Percentiles rank a stretch among this genome's conserved stretches.
phyloP scores from a whole-genome alignment of 352 stramenopile genomes.

The Phytophthora hybrid region DNA sequence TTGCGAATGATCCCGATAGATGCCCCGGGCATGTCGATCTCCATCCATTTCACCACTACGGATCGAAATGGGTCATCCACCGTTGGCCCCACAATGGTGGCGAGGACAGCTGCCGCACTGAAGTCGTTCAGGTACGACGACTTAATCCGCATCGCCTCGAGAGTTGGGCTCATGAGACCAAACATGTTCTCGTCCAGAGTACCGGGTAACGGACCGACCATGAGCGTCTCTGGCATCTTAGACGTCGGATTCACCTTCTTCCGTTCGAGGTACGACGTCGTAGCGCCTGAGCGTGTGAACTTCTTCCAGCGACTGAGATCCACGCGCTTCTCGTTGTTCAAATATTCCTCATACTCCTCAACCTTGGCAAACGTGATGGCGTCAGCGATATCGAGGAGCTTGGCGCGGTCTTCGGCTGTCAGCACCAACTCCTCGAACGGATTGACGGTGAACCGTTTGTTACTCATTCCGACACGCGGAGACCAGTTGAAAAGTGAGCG shows the following conservation, averaged over 20 bases:
- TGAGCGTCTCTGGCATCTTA: background rate
- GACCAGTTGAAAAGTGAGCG: background rate
- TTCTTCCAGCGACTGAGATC: background rate
- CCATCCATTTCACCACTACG: background rate
- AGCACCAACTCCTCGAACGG: background rate
- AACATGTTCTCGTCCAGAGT: background rate
- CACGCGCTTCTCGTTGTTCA: background rate
- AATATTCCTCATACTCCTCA: background rate
- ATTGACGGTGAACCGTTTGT: background rate
- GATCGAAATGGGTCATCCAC: background rate
- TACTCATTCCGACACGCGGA: background rate
- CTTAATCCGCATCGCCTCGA: background rate
- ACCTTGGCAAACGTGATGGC: background rate
- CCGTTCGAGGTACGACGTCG: background rate
- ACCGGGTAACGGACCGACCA: background rate
- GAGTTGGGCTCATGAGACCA: background rate
- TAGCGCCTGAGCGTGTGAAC: background rate
- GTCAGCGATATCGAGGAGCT: background rate
- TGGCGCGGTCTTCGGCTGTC: background rate
- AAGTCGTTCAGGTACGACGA: background rate
- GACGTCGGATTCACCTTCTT: background rate
- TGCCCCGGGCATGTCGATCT: background rate
- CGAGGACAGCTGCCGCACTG: background rate
- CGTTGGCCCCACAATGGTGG: background rate
- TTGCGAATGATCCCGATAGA: background rate